Evolutionary conservation across 106 monocot genomes (phyloP).

Genomic region (Alisma plantagoaquatica): DNA sequence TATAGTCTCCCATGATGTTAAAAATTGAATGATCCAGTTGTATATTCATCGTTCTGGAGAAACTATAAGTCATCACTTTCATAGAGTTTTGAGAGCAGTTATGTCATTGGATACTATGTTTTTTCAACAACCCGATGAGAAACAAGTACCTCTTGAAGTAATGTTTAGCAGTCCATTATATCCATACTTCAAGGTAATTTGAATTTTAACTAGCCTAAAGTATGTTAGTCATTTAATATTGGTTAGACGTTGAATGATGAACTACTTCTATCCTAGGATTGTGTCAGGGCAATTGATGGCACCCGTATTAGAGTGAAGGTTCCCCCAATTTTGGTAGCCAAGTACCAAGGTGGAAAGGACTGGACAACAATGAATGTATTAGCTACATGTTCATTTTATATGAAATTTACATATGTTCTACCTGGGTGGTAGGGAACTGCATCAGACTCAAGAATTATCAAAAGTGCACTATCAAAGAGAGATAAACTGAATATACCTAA

Average conservation of each 20-base stretch:
- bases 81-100: not conserved
- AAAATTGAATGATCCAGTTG: not conserved
- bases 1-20: not conserved
- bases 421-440: not conserved
- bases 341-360: no score
- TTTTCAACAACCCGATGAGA: not conserved
- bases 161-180: not conserved
- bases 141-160: not conserved
- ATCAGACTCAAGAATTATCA: not conserved
- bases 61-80: not conserved
- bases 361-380: no score
- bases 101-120: not conserved
- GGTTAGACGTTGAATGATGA: no score
- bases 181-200: not conserved
- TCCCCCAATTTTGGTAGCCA: no score
- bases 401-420: slow-evolving; percentile 1
- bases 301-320: no score
- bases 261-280: no score
- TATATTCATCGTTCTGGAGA: not conserved
- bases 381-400: not conserved
- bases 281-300: no score
- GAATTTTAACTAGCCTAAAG: not conserved
- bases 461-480: not conserved
- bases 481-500: not conserved
- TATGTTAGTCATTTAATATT: not conserved